phyloP scores from a whole-genome alignment of 1,139 yeast genomes.

The Saccharomyces hybrid region DNA sequence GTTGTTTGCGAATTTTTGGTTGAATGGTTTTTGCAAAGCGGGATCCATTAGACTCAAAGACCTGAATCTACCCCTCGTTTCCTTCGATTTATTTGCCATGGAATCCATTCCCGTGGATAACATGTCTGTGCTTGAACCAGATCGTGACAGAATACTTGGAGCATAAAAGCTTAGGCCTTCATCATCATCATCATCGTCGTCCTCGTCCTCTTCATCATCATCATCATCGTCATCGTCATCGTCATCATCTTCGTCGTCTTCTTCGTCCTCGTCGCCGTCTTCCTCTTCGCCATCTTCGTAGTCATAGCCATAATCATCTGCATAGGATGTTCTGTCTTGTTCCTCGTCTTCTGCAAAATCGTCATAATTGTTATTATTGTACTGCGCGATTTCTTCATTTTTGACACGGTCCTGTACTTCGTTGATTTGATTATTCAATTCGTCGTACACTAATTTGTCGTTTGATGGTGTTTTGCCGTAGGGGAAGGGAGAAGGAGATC shows the following conservation, averaged over 20 bases:
- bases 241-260: conserved; percentile 14
- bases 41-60: conserved; percentile 32
- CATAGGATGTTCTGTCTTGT: conserved; percentile 6
- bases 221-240: conserved; percentile 20
- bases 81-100: conserved; percentile 3
- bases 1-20: neutral
- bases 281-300: conserved; percentile 10
- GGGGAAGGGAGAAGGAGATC: neutral
- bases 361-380: neutral
- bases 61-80: conserved; percentile 24
- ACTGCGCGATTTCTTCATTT: conserved; percentile 1
- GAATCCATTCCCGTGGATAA: conserved; percentile 2
- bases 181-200: conserved; percentile 21
- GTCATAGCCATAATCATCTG: conserved; percentile 10
- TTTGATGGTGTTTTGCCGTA: neutral
- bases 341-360: conserved; percentile 6
- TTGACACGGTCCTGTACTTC: neutral
- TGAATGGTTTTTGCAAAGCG: conserved; percentile 10
- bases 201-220: conserved; percentile 20
- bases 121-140: conserved; percentile 20
- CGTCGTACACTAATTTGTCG: neutral
- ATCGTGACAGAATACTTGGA: conserved; percentile 27
- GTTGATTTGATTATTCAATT: neutral
- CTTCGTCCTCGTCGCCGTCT: neutral
- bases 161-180: conserved; percentile 31